Percentiles rank a stretch among this genome's conserved stretches.
phyloP scores from a whole-genome alignment of 306 rosid species.

The Sesbania bispinosa region DNA sequence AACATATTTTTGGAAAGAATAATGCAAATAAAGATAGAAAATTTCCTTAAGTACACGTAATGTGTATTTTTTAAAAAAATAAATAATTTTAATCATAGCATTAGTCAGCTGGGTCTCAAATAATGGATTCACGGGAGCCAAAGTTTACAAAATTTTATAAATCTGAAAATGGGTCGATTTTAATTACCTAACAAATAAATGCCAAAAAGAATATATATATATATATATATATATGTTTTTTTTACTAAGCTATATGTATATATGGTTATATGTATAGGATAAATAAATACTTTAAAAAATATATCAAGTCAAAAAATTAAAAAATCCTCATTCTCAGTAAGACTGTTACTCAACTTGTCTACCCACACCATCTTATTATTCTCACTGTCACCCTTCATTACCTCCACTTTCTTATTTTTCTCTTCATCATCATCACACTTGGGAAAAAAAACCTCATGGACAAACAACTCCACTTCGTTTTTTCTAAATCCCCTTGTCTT shows the following conservation, averaged over 20 bases:
- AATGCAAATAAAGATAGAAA: too few species aligned
- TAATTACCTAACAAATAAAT: background rate
- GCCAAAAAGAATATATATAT: too few species aligned
- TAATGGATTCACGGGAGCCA: background rate
- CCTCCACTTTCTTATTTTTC: background rate
- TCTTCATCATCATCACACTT: background rate
- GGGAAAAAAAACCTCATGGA: constrained; percentile 50
- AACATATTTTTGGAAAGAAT: too few species aligned
- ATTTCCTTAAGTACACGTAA: too few species aligned
- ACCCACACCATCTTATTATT: constrained; percentile 25
- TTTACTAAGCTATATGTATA: background rate
- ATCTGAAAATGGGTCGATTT: background rate
- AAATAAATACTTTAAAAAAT: background rate
- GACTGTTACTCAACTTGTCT: constrained; percentile 17
- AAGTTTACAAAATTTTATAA: background rate
- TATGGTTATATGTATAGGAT: background rate
- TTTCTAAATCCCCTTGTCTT: constrained; percentile 5
- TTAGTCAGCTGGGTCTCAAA: too few species aligned
- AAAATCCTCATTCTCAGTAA: constrained; percentile 35
- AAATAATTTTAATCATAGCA: too few species aligned
- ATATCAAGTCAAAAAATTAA: constrained; percentile 38
- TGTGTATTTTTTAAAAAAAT: too few species aligned
- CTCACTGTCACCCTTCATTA: background rate
- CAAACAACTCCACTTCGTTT: constrained; percentile 60
- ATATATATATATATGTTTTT: too few species aligned